Evolutionary conservation across 139 green algal genomes (phyloP), one percentile per base, ranked within the genome.

Genomic region (Chlorella sp.): DNA sequence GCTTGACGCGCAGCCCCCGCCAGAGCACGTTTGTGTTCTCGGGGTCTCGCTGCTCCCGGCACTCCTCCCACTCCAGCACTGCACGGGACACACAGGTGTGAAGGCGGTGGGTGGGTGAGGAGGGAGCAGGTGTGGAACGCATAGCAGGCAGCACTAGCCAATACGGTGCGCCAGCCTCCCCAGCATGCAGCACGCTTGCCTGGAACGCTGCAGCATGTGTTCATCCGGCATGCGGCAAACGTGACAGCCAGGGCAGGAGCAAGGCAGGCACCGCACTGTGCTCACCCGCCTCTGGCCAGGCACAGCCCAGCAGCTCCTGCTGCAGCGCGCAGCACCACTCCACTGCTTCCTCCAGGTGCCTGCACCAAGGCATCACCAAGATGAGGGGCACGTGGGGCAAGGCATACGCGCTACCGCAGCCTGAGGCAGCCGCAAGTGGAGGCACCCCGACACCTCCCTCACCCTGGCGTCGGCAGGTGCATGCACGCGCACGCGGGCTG

Each of bases 1-100:
- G 93, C n/a, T 93, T 92, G 80, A 97, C 92, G 3, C 94, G 90
- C 81, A 98, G 94, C 0, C 96, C 96, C 4, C 90, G 79, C 93
- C 94, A 97, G 1, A 98, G n/a, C 21, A 95, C 71, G 60, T 85
- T 78, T 30, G 73, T 77, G 84, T 57, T 71, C 53, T 84, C 71
- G 28, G 78, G 37, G 64, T 85, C 40, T 0, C 42, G 32, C 77
- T 88, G 40, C 85, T 91, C 83, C 16, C 69, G 48, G 86, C 96
- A 97, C 36, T 96, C 95, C 0, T 66, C 61, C 95, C 95, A 95
- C 66, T 71, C 53, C 88, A 97, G 90, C 81, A 98, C 81, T 88
- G 84, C 68, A 12, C 19, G 11, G 22, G 61, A 37, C 32, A 37
- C 5, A 37, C 12, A 11, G 77, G 77, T 2, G n/a, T 7, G 22